phyloP scores from a whole-genome alignment of 805 yeast genomes.

The Yarrowia divulgata region DNA sequence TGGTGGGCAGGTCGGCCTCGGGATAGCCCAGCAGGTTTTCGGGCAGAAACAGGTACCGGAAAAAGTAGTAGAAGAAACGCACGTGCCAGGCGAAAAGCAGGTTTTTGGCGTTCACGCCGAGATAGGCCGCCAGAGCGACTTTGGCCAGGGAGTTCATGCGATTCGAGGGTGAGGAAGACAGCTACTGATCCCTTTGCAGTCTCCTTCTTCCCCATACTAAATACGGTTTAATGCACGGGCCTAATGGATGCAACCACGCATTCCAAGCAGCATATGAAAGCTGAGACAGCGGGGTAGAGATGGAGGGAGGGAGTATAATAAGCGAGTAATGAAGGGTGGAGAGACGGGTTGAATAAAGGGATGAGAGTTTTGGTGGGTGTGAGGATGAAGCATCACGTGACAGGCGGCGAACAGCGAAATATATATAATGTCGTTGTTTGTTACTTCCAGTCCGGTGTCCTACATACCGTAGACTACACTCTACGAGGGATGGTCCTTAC shows the following conservation, averaged over 20 bases:
- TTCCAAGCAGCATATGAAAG: constrained; percentile 28
- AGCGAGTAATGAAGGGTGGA: background rate
- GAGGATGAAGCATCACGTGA: too few species aligned
- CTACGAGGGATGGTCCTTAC: too few species aligned
- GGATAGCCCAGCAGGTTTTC: constrained; percentile 42
- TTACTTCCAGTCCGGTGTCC: too few species aligned
- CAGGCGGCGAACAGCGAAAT: too few species aligned
- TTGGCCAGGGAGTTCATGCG: constrained; percentile 20
- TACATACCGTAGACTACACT: too few species aligned
- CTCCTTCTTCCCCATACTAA: background rate
- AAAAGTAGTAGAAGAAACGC: constrained; percentile 63
- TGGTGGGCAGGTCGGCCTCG: constrained; percentile 41
- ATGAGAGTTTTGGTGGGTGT: too few species aligned
- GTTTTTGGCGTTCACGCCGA: constrained; percentile 62
- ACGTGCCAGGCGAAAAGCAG: constrained; percentile 71
- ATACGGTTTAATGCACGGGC: constrained; percentile 7
- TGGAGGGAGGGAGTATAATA: background rate
- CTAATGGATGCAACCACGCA: constrained; percentile 26
- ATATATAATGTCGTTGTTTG: too few species aligned
- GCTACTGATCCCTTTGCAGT: background rate
- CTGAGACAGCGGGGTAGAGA: constrained; percentile 29
- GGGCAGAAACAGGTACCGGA: constrained; percentile 54
- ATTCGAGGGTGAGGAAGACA: background rate
- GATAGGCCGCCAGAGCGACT: constrained; percentile 30
- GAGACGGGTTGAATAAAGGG: too few species aligned